Conservation (phyloP, 345 rosid genomes). For the Viola odorata region DNA sequence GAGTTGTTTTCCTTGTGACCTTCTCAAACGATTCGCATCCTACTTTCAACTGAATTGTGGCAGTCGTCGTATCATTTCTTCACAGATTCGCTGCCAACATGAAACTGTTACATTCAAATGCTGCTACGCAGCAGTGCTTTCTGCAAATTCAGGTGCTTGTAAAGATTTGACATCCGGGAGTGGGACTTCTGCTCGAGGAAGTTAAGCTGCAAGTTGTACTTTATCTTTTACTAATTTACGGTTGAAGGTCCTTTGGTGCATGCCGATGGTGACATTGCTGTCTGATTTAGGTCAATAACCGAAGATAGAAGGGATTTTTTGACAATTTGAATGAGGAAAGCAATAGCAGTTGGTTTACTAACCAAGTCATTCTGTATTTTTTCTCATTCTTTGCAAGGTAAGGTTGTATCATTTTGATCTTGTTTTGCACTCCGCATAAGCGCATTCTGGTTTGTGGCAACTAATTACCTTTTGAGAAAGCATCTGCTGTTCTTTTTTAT, state of each 20-base stretch:
- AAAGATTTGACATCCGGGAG: conserved; percentile 4
- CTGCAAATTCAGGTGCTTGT: neutral
- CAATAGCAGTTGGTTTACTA: conserved; percentile 7
- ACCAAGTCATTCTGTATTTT: neutral
- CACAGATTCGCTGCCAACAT: conserved; percentile 8
- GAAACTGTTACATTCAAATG: conserved; percentile 7
- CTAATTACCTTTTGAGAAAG: no score
- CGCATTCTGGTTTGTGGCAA: neutral
- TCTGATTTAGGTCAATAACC: conserved; percentile 13
- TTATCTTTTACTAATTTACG: conserved; percentile 21
- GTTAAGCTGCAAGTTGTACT: conserved; percentile 18
- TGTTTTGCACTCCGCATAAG: neutral
- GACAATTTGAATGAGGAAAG: conserved; percentile 14
- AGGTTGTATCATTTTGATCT: conserved; percentile 1
- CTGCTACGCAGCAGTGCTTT: conserved; percentile 1
- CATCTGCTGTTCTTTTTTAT: no score
- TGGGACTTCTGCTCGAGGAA: conserved; percentile 8
- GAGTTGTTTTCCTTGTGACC: neutral
- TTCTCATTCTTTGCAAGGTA: conserved; percentile 11
- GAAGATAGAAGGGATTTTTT: neutral
- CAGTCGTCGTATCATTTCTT: neutral
- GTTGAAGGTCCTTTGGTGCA: conserved; percentile 14
- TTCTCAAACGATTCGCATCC: conserved; percentile 5
- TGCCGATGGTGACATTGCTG: conserved; percentile 8
- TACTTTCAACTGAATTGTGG: neutral